Base-by-base conservation (phyloP, 805 yeast species). In the Ogataea chonburiensis region DNA sequence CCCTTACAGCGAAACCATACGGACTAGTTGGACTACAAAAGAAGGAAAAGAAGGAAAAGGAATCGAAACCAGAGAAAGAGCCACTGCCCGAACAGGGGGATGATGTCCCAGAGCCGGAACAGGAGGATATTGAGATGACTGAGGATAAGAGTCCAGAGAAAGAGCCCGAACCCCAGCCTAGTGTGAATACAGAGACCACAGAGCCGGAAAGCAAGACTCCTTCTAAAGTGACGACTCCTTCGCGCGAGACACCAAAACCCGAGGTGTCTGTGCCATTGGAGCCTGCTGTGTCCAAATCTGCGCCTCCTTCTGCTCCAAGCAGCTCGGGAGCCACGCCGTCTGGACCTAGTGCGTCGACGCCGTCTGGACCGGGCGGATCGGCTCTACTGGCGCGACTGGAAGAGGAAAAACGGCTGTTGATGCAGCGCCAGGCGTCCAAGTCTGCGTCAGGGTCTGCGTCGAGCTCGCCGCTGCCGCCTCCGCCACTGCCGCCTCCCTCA, bases 21-120 rank as follows among this genome's bases (percentile, higher is more conserved):
- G 64, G 64, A 8, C 40, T 58, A 24, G 59, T 56, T 19, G 60
- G 57, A 14, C 28, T 53, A 23, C 46, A 42, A 18, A 46, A 39
- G 34, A 46, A 42, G 23, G 39, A 19, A 27, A 50, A 45, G 42
- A 24, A 21, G 12, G 34, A 9, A 25, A 30, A 34, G 13, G 27
- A 28, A 5, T 12, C 10, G 16, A n/a, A 9, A n/a, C 28, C 15
- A 13, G 22, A 28, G 5, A 17, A 16, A 5, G 16, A 17, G 12
- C 23, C n/a, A 7, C n/a, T 14, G n/a, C 22, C 22, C 9, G 24
- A 14, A 4, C 15, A 24, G 8, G 15, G 17, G 14, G 27, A 14
- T 14, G 32, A 27, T 10, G 23, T 13, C 12, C 5, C 15, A n/a
- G 19, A 10, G 25, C 17, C 20, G 18, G 25, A 19, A 13, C 19